Base-by-base conservation (phyloP, 2,329 filamentous ascomycete genomes). In the Aureobasidium sp. region DNA sequence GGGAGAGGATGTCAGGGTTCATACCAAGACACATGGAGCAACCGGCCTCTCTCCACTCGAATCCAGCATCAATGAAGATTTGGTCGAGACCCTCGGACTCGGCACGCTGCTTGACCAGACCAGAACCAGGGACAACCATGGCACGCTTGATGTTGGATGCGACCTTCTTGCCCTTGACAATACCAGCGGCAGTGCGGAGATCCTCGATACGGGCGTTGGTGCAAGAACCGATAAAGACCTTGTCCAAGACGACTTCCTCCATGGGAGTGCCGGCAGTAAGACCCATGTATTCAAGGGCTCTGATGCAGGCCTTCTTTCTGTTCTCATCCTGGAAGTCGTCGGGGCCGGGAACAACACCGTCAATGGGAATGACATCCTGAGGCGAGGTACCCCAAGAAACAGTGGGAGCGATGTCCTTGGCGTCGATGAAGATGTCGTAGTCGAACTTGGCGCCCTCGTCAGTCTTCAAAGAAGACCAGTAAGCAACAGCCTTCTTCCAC, bases 21-120 rank as follows among this genome's bases (percentile, higher is more conserved):
- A 99, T 99, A 73, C 94, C 94, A 60, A 99, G 82, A 73, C 94
- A 97, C 94, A 99, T 99, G 64, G 90, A 95, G 83, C 94, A 99
- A 53, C 94, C 94, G 66, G 94, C 94, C 78, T 99, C 94, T 72
- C 94, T 85, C 93, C 93, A 97, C 74, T 97, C 93, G 67, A 97
- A 97, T 8, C 94, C 94, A 51, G 94, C 92, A 63, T 95, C 90
- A 9, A 78, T 71, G 75, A 99, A 97, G 71, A 96, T 88, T 79
- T 91, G 90, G 76, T 97, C 90, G 4, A 99, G 84, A 57, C 93
- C 93, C 75, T 97, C 94, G 2, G 83, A 79, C 76, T 99, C 93
- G 6, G 94, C 94, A 74, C 91, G 88, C 63, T 86, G 84, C 81
- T 96, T 97, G 68, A 99, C 88, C 8, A 97, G 83, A 66, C 94